Evolutionary conservation across 1,284 basidiomycete species (phyloP).

Genomic region (Melampsora larici-populina): DNA sequence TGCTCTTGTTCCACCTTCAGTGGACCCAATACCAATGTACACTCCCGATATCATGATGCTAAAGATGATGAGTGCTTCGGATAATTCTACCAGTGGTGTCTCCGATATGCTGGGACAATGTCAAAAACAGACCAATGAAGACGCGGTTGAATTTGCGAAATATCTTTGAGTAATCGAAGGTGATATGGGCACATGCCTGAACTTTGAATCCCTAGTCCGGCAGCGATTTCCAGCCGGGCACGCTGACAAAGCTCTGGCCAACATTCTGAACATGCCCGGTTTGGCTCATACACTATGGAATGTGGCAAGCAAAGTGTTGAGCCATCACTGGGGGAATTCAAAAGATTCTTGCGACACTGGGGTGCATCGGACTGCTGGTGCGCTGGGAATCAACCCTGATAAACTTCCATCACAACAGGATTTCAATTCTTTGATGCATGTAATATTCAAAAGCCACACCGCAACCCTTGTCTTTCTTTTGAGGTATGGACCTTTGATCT

Average conservation of each 20-base stretch:
- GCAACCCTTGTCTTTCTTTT: neutral
- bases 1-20: neutral
- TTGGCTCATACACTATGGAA: neutral
- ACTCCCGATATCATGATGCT: neutral
- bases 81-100: slow-evolving; percentile 1
- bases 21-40: neutral
- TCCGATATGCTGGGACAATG: neutral
- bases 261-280: neutral
- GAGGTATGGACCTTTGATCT: neutral
- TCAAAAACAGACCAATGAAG: neutral
- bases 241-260: neutral
- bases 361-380: neutral
- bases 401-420: no score
- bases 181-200: neutral
- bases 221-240: no score
- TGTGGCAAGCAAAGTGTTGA: no score
- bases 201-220: no score
- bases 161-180: no score
- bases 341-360: neutral
- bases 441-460: neutral
- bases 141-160: neutral
- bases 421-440: neutral
- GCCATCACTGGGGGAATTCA: neutral
- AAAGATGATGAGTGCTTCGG: neutral
- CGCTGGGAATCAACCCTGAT: neutral